Percentiles rank a stretch among this genome's conserved stretches.
These are phyloP conservation scores for Nepenthes gracilis DNA, from an alignment of 148 eudicot species.

Conservation along the genomic window DNA sequence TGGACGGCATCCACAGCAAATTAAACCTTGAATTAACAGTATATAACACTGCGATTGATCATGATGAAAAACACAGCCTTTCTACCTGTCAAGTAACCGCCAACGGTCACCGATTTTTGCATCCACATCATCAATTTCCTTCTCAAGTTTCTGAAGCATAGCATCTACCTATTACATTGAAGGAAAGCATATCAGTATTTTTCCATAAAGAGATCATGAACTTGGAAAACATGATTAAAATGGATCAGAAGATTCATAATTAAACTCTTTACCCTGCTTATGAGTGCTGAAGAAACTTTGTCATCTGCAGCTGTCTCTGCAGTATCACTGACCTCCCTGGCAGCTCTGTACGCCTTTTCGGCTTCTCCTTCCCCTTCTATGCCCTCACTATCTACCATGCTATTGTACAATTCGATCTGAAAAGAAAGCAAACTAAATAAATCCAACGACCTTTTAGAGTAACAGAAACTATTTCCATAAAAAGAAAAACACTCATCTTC, in stretches of 20 bases:
- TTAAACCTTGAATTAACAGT: neutral
- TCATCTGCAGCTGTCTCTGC: conserved; percentile 18
- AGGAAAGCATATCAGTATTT: neutral
- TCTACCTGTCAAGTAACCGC: conserved; percentile 42
- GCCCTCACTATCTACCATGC: conserved; percentile 63
- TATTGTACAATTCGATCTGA: conserved; percentile 65
- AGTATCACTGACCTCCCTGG: conserved; percentile 28
- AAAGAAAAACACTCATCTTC: too few species aligned
- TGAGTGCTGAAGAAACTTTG: conserved; percentile 60
- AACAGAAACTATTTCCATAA: too few species aligned
- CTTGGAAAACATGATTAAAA: neutral
- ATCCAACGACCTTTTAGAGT: neutral
- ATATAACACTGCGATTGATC: neutral
- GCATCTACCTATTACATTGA: conserved; percentile 31
- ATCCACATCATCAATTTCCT: conserved; percentile 51
- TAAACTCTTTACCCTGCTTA: conserved; percentile 32
- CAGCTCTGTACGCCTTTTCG: conserved; percentile 66
- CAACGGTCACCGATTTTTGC: conserved; percentile 38
- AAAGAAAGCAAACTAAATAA: conserved; percentile 7
- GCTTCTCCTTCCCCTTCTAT: conserved; percentile 44
- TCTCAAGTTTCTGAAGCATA: conserved; percentile 43
- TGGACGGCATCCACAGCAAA: neutral
- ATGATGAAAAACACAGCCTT: neutral
- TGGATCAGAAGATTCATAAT: neutral
- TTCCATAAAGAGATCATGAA: neutral